Percentiles rank a stretch among this genome's conserved stretches.
Evolutionary conservation across 2,329 filamentous ascomycete species (phyloP).

Genomic region (Phialophora verrucosa): DNA sequence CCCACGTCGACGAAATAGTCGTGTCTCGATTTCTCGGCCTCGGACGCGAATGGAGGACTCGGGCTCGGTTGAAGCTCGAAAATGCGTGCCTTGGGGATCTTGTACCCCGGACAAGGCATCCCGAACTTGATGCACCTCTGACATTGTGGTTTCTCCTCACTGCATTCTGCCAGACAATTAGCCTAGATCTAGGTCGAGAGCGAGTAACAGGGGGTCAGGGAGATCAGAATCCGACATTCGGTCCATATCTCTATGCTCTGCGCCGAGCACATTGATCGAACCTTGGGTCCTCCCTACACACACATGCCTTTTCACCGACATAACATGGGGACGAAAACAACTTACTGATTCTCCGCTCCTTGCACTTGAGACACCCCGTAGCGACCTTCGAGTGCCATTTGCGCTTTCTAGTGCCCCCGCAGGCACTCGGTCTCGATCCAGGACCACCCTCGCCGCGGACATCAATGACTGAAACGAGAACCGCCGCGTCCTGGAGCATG

Average conservation of each 20-base stretch:
- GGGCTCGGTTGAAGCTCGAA: slow-evolving; percentile 19
- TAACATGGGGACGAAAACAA: too few species aligned
- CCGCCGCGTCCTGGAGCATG: neutral
- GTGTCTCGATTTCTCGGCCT: slow-evolving; percentile 16
- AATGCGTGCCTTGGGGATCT: slow-evolving; percentile 19
- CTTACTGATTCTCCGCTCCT: slow-evolving; percentile 27
- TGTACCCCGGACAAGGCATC: slow-evolving; percentile 41
- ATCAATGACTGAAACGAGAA: slow-evolving; percentile 1
- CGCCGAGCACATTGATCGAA: too few species aligned
- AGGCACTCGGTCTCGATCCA: neutral
- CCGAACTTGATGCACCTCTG: slow-evolving; percentile 39
- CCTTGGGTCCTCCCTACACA: too few species aligned
- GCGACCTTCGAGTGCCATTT: slow-evolving; percentile 29
- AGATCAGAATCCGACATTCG: too few species aligned
- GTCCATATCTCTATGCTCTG: too few species aligned
- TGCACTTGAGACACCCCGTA: slow-evolving; percentile 31
- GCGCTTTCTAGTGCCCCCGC: slow-evolving; percentile 8
- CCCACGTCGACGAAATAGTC: slow-evolving; percentile 22
- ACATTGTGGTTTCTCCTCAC: slow-evolving; percentile 41
- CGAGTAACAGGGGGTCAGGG: too few species aligned
- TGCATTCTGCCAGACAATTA: slow-evolving; percentile 38
- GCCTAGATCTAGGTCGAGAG: neutral
- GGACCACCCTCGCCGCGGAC: neutral
- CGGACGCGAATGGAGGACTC: slow-evolving; percentile 8
- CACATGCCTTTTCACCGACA: too few species aligned